Conservation (phyloP, 805 yeast species). For the Cyberlindnera amylophila region DNA sequence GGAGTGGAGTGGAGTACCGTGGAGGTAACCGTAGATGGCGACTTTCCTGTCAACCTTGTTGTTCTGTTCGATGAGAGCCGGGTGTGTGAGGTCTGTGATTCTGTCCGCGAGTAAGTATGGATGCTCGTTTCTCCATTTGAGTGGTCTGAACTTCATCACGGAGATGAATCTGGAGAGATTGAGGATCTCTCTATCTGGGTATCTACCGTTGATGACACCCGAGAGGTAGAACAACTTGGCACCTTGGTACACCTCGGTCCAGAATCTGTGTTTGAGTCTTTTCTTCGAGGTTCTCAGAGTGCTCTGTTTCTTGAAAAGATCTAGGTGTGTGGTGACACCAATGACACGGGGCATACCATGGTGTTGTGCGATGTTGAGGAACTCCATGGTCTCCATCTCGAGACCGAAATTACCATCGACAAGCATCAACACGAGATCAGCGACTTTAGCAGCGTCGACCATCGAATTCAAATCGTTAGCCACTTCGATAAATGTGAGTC, state of each 20-base stretch:
- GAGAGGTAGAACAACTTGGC: constrained; percentile 92
- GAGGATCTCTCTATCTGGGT: constrained; percentile 93
- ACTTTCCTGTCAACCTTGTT: constrained; percentile 84
- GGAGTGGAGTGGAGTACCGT: constrained; percentile 81
- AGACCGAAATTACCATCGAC: constrained; percentile 97
- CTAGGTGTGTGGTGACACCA: constrained; percentile 94
- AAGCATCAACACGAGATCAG: constrained; percentile 84
- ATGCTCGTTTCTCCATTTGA: constrained; percentile 98
- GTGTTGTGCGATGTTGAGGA: constrained; percentile 90
- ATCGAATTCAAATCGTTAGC: constrained; percentile 89
- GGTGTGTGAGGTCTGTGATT: constrained; percentile 91
- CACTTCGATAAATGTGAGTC: constrained; percentile 91
- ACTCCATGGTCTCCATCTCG: constrained; percentile 99
- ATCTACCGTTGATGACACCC: constrained; percentile 95
- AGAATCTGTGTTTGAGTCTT: constrained; percentile 85
- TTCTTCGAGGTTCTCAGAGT: constrained; percentile 90
- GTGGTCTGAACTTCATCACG: constrained; percentile 98
- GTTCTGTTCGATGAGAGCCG: constrained; percentile 70
- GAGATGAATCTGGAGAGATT: constrained; percentile 89
- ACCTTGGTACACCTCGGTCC: constrained; percentile 99
- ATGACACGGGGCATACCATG: constrained; percentile 98
- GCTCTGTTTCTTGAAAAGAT: constrained; percentile 83
- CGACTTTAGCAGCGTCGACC: constrained; percentile 94
- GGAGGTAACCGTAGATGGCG: constrained; percentile 90
- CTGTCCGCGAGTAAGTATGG: constrained; percentile 91